These are phyloP conservation scores for Mycena leptocephala DNA, from an alignment of 768 basidiomycete genomes.

Conservation along the genomic window DNA sequence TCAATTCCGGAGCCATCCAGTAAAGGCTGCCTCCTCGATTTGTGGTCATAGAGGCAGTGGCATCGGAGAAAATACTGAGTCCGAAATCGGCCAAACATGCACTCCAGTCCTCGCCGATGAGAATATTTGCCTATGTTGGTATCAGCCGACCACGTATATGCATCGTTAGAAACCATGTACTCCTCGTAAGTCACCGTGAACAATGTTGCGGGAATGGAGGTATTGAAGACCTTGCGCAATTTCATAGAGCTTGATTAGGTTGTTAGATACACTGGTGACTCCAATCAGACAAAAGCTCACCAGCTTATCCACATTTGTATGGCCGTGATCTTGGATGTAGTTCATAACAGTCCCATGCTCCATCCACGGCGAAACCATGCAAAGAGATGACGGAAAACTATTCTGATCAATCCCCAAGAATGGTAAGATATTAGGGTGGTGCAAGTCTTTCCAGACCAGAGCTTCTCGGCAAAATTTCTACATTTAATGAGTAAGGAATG, in stretches of 20 bases:
- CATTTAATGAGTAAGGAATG: background rate
- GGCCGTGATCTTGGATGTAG: conserved; percentile 39
- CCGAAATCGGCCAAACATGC: conserved; percentile 54
- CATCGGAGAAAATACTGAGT: conserved; percentile 48
- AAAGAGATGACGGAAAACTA: conserved; percentile 41
- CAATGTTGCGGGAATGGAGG: conserved; percentile 38
- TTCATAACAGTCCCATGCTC: conserved; percentile 42
- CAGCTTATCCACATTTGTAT: conserved; percentile 37
- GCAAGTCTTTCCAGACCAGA: conserved; percentile 45
- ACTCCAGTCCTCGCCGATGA: conserved; percentile 48
- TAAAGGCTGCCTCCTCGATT: conserved; percentile 45
- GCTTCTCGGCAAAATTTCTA: conserved; percentile 48
- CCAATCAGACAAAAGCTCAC: background rate
- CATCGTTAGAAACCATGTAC: background rate
- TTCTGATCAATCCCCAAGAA: conserved; percentile 48
- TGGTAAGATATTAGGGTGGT: conserved; percentile 47
- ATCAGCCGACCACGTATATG: background rate
- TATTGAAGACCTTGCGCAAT: conserved; percentile 42
- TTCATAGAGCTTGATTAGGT: conserved; percentile 28
- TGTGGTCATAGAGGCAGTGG: conserved; percentile 43
- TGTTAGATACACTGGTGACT: background rate
- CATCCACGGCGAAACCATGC: conserved; percentile 51
- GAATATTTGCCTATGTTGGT: conserved; percentile 44
- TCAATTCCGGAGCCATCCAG: conserved; percentile 57
- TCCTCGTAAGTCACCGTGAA: conserved; percentile 40